phyloP scores from a whole-genome alignment of 1,284 basidiomycete species.

The Caloboletus firmus region DNA sequence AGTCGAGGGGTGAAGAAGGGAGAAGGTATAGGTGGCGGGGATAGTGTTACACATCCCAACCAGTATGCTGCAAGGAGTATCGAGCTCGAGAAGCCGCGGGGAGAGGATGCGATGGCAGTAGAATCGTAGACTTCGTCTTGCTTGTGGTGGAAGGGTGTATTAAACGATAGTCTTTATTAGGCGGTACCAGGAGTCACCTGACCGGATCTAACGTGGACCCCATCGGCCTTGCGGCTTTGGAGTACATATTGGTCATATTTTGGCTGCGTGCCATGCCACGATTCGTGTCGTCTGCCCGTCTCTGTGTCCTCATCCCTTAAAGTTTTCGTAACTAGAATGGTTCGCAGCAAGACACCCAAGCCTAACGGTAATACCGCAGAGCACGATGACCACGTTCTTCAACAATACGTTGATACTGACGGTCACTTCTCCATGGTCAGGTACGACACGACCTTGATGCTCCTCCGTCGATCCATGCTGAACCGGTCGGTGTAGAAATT shows the following conservation, averaged over 20 bases:
- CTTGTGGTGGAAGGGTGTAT: background rate
- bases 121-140: slow-evolving; percentile 10
- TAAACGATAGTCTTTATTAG: background rate
- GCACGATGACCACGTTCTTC: slow-evolving; percentile 50
- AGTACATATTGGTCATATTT: slow-evolving; percentile 12
- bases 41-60: slow-evolving; percentile 94
- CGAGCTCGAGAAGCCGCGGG: slow-evolving; percentile 53
- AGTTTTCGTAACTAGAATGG: slow-evolving; percentile 22
- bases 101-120: slow-evolving; percentile 33
- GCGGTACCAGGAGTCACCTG: slow-evolving; percentile 21
- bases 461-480: slow-evolving; percentile 20
- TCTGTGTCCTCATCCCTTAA: background rate
- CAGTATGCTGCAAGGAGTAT: slow-evolving; percentile 74
- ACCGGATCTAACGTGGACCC: slow-evolving; percentile 18
- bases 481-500: slow-evolving; percentile 66
- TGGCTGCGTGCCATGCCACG: slow-evolving; percentile 14
- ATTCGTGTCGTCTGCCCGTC: slow-evolving; percentile 35
- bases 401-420: slow-evolving; percentile 84
- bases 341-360: slow-evolving; percentile 21
- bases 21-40: slow-evolving; percentile 84
- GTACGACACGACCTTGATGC: slow-evolving; percentile 43
- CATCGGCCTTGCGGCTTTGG: background rate
- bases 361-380: slow-evolving; percentile 31
- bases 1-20: slow-evolving; percentile 79
- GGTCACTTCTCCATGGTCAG: slow-evolving; percentile 95